Conservation (phyloP, 768 basidiomycete genomes). For the Lanmaoa rubissima region DNA sequence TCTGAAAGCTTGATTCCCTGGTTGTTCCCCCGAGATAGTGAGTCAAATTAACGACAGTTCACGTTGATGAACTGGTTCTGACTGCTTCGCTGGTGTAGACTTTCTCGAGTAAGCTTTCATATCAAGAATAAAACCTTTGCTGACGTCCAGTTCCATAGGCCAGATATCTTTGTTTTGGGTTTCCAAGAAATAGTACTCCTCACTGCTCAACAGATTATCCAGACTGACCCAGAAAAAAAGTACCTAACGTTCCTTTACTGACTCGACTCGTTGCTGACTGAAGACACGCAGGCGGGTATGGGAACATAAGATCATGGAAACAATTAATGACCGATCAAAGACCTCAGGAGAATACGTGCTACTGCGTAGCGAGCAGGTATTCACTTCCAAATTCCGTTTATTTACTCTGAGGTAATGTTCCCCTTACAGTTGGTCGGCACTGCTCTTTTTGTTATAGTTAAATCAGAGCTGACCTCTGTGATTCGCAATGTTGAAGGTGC, state of each 20-base stretch:
- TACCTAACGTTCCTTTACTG: conserved; percentile 28
- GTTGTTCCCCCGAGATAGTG: conserved; percentile 84
- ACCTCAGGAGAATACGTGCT: conserved; percentile 77
- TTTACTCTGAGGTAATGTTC: background rate
- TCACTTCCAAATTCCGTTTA: background rate
- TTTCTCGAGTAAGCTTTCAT: conserved; percentile 17
- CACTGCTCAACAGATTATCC: conserved; percentile 96
- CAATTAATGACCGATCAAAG: conserved; percentile 67
- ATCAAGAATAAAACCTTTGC: conserved; percentile 22
- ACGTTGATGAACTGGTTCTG: background rate
- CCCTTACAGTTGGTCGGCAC: conserved; percentile 83
- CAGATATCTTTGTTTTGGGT: conserved; percentile 86
- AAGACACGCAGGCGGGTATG: conserved; percentile 65
- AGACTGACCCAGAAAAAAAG: conserved; percentile 93
- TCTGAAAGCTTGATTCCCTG: conserved; percentile 84
- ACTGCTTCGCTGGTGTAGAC: conserved; percentile 10
- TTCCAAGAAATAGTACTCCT: conserved; percentile 98
- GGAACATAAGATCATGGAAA: conserved; percentile 80
- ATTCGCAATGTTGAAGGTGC: conserved; percentile 93
- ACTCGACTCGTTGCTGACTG: background rate
- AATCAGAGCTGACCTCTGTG: conserved; percentile 67
- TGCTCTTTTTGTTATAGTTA: conserved; percentile 82
- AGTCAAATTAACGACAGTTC: conserved; percentile 28
- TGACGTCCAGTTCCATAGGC: conserved; percentile 42
- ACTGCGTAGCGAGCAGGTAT: conserved; percentile 88